phyloP scores from a whole-genome alignment of 2,329 filamentous ascomycete genomes.

The Nemania abortiva region DNA sequence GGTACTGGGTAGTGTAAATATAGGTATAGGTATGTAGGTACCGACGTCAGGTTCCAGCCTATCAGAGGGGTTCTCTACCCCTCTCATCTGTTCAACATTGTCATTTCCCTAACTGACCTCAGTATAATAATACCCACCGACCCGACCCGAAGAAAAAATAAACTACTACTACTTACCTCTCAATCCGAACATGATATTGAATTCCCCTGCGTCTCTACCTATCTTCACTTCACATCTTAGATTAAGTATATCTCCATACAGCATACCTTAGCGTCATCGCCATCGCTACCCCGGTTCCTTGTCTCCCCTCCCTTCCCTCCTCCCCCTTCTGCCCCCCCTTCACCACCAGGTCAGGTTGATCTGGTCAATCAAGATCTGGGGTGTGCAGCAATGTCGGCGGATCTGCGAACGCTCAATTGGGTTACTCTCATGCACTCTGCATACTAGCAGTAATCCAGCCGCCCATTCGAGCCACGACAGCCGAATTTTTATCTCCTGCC shows the following conservation, averaged over 20 bases:
- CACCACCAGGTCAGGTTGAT: conserved; percentile 16
- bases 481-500: conserved; percentile 48
- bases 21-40: not conserved
- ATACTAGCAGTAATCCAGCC: conserved; percentile 51
- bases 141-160: too few species aligned
- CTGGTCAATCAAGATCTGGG: conserved; percentile 38
- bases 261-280: not conserved
- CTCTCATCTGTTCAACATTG: not conserved
- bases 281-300: conserved; percentile 13
- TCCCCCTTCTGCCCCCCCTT: conserved; percentile 25
- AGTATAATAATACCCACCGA: too few species aligned
- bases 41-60: not conserved
- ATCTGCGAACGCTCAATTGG: conserved; percentile 53
- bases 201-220: too few species aligned
- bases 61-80: not conserved
- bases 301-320: conserved; percentile 7
- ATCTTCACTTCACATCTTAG: too few species aligned
- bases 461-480: conserved; percentile 56
- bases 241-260: too few species aligned
- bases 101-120: too few species aligned
- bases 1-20: not conserved
- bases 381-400: conserved; percentile 45
- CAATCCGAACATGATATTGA: too few species aligned
- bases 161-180: too few species aligned
- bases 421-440: conserved; percentile 53